phyloP scores from a whole-genome alignment of 2,329 filamentous ascomycete species.

The Rhytidhysteron rufulum region DNA sequence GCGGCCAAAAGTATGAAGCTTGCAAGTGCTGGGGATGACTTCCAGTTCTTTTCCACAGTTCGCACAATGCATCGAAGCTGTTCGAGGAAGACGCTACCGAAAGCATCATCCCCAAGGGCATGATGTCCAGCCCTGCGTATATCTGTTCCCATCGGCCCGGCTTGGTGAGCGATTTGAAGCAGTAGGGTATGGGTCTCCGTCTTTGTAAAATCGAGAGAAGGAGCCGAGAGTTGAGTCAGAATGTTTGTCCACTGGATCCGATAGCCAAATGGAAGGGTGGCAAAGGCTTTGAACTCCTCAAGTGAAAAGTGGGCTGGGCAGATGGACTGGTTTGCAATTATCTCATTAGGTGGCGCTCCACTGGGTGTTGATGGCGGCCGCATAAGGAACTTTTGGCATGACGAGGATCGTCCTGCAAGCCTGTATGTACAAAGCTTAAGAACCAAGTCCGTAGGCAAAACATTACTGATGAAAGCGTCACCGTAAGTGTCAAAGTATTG shows the following conservation, averaged over 20 bases:
- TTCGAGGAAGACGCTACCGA: conserved; percentile 20
- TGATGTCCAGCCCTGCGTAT: conserved; percentile 34
- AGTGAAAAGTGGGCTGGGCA: conserved; percentile 50
- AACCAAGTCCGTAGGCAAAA: conserved; percentile 12
- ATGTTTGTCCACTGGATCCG: conserved; percentile 56
- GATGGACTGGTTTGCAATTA: conserved; percentile 47
- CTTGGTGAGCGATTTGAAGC: conserved; percentile 49
- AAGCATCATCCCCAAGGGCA: conserved; percentile 30
- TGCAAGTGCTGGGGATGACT: conserved; percentile 39
- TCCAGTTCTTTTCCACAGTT: conserved; percentile 23
- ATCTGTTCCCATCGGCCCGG: conserved; percentile 31
- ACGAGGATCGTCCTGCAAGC: conserved; percentile 28
- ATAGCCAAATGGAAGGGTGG: conserved; percentile 45
- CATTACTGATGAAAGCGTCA: conserved; percentile 12
- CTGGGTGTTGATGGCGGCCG: conserved; percentile 21
- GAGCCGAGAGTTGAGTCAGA: conserved; percentile 46
- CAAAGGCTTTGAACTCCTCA: conserved; percentile 54
- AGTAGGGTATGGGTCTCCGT: conserved; percentile 47
- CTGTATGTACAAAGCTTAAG: conserved; percentile 38
- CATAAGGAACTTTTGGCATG: conserved; percentile 40
- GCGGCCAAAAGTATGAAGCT: conserved; percentile 39
- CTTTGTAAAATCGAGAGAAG: conserved; percentile 50
- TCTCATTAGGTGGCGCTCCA: conserved; percentile 45
- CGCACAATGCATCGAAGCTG: conserved; percentile 13
- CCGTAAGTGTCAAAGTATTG: conserved; percentile 20